Conservation (phyloP, 2,329 filamentous ascomycete species). For the Cytospora piceicola region DNA sequence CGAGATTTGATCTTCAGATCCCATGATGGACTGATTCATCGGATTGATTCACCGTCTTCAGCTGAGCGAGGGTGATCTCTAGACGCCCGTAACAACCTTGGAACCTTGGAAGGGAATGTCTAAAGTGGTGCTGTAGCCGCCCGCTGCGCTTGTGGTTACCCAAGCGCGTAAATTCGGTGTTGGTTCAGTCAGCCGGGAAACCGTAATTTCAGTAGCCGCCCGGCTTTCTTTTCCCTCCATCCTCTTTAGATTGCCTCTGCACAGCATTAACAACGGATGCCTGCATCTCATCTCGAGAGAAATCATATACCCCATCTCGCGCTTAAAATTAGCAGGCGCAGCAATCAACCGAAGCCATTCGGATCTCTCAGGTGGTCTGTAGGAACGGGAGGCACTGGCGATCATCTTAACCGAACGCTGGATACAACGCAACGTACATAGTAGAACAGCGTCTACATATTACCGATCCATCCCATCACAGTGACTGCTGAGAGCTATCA, state of each 20-base stretch:
- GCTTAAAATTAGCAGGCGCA: constrained; percentile 22
- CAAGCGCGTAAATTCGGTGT: constrained; percentile 12
- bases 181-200: not conserved
- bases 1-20: constrained; percentile 10
- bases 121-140: constrained; percentile 7
- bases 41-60: constrained; percentile 12
- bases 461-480: not conserved
- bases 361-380: constrained; percentile 4
- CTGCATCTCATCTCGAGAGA: not conserved
- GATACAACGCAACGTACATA: not conserved
- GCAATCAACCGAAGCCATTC: constrained; percentile 7
- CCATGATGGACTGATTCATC: not conserved
- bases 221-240: constrained; percentile 2
- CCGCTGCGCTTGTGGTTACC: constrained; percentile 16
- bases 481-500: not conserved
- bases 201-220: constrained; percentile 23
- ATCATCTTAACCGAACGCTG: not conserved
- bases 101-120: too few species aligned
- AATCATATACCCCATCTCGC: constrained; percentile 5
- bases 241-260: not conserved
- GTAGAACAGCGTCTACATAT: not conserved
- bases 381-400: not conserved
- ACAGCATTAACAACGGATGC: constrained; percentile 7
- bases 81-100: constrained; percentile 23
- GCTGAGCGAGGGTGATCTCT: constrained; percentile 21